Percentiles rank a stretch among this genome's conserved stretches.
phyloP scores from a whole-genome alignment of 2,329 filamentous ascomycete species.

The Tolypocladium inflatum region DNA sequence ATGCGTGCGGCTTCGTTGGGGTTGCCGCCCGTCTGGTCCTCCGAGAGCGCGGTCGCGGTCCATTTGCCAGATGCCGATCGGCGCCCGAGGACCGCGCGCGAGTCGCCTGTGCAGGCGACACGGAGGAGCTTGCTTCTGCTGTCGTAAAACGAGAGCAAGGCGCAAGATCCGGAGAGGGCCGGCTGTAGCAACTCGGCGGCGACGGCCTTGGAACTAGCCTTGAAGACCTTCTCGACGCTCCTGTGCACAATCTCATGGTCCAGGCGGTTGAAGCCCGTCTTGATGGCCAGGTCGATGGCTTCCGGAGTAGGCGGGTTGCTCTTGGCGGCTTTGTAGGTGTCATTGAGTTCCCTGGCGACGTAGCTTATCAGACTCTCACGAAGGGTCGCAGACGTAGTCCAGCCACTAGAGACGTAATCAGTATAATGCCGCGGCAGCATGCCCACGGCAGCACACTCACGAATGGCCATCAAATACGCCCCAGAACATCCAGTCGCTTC shows the following conservation, averaged over 20 bases:
- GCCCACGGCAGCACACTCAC: conserved; percentile 37
- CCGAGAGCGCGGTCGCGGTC: conserved; percentile 80
- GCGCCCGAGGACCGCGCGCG: conserved; percentile 84
- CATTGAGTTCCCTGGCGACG: conserved; percentile 86
- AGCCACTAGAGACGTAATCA: conserved; percentile 51
- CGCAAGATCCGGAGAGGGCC: conserved; percentile 93
- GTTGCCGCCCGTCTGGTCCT: conserved; percentile 89
- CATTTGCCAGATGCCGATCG: conserved; percentile 74
- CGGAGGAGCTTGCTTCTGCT: conserved; percentile 74
- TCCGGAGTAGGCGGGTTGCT: conserved; percentile 62
- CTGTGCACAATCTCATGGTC: conserved; percentile 93
- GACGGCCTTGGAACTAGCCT: conserved; percentile 78
- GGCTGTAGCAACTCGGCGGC: conserved; percentile 88
- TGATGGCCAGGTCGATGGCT: conserved; percentile 84
- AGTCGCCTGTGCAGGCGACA: conserved; percentile 95
- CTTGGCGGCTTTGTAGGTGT: conserved; percentile 70
- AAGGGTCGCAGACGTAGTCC: conserved; percentile 95
- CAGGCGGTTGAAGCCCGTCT: conserved; percentile 76
- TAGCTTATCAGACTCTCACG: conserved; percentile 87
- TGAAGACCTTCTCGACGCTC: conserved; percentile 83
- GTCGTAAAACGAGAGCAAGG: conserved; percentile 93
- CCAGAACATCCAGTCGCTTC: conserved; percentile 97
- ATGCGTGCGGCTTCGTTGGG: conserved; percentile 75
- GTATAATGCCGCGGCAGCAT: conserved; percentile 5
- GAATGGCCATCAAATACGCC: conserved; percentile 96